phyloP scores from a whole-genome alignment of 768 basidiomycete species.

The Hygrocybe coccinea region DNA sequence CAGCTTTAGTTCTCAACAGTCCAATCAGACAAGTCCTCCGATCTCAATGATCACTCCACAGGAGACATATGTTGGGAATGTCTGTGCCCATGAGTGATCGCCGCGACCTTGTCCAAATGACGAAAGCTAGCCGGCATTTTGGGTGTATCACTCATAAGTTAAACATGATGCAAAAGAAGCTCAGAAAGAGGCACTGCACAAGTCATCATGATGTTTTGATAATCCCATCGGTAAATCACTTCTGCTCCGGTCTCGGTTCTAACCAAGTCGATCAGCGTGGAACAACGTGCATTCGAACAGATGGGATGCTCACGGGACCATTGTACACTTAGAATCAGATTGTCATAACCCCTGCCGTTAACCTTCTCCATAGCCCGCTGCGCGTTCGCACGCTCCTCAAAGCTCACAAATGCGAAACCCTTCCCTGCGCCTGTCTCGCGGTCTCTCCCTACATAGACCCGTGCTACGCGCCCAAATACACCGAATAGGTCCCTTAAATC shows the following conservation, averaged over 20 bases:
- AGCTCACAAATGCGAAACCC: conserved; percentile 96
- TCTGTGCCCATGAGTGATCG: too few species aligned
- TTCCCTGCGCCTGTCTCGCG: conserved; percentile 92
- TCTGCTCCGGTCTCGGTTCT: conserved; percentile 44
- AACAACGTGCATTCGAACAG: conserved; percentile 4
- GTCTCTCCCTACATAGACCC: conserved; percentile 94
- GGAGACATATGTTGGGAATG: too few species aligned
- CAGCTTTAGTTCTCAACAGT: too few species aligned
- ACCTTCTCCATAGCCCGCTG: conserved; percentile 90
- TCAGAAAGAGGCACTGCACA: too few species aligned
- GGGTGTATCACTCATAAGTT: too few species aligned
- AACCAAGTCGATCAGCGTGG: background rate
- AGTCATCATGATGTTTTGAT: too few species aligned
- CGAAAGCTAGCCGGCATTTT: too few species aligned
- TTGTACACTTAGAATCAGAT: conserved; percentile 69
- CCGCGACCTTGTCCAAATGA: too few species aligned
- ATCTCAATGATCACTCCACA: too few species aligned
- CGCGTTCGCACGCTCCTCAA: conserved; percentile 74
- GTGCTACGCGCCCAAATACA: conserved; percentile 74
- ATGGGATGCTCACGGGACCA: conserved; percentile 50
- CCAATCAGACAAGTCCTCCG: too few species aligned
- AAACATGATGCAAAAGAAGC: too few species aligned
- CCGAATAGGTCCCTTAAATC: conserved; percentile 91
- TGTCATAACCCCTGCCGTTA: conserved; percentile 89
- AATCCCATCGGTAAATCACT: conserved; percentile 1